Percentiles rank a stretch among this genome's conserved stretches.
phyloP scores from a whole-genome alignment of 1,284 basidiomycete genomes.

The Anthracocystis setariae region DNA sequence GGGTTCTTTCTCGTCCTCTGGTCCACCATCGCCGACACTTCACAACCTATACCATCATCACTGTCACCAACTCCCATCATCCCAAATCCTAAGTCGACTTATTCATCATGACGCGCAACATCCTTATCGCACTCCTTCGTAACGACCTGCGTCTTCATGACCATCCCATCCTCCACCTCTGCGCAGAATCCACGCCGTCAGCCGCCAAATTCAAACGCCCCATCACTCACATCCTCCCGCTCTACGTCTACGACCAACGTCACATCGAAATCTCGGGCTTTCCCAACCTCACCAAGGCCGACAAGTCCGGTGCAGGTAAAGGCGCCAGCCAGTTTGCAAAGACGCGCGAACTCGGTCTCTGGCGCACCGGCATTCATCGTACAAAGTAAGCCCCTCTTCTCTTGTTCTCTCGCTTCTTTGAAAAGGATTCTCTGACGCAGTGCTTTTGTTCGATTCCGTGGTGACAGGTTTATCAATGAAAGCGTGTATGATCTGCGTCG shows the following conservation, averaged over 20 bases:
- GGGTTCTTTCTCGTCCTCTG: slow-evolving; percentile 9
- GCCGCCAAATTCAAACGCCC: slow-evolving; percentile 33
- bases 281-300: slow-evolving; percentile 37
- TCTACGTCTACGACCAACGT: slow-evolving; percentile 59
- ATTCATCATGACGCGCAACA: slow-evolving; percentile 35
- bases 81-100: neutral
- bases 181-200: slow-evolving; percentile 35
- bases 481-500: slow-evolving; percentile 55
- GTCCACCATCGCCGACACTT: neutral
- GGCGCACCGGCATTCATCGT: slow-evolving; percentile 52
- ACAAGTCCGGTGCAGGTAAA: slow-evolving; percentile 15
- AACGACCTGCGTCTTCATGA: slow-evolving; percentile 61
- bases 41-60: neutral
- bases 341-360: slow-evolving; percentile 49
- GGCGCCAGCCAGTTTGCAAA: slow-evolving; percentile 37
- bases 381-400: slow-evolving; percentile 31
- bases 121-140: slow-evolving; percentile 51
- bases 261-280: slow-evolving; percentile 55
- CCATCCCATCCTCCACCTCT: slow-evolving; percentile 57
- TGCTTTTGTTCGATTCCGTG: neutral
- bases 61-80: neutral
- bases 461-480: slow-evolving; percentile 52
- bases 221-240: slow-evolving; percentile 58
- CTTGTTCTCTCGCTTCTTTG: no score
- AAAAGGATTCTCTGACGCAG: no score